These are phyloP conservation scores for Viola pubescens DNA, from an alignment of 441 rosid genomes.

Conservation along the genomic window DNA sequence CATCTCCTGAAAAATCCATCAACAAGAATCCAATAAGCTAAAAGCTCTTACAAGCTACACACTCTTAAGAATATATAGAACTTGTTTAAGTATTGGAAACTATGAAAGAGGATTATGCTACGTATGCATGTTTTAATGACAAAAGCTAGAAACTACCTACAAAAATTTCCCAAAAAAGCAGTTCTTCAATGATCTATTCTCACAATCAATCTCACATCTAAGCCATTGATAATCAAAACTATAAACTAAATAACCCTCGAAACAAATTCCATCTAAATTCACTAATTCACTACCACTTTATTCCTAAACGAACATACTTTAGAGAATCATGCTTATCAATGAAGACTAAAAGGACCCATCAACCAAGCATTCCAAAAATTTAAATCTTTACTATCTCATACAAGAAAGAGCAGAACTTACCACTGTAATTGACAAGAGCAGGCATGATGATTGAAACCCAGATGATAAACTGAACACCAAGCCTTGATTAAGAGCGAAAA, in stretches of 20 bases:
- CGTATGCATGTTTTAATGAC: neutral
- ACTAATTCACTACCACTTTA: neutral
- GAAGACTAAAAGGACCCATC: neutral
- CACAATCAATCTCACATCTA: neutral
- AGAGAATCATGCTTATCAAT: neutral
- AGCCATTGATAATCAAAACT: neutral
- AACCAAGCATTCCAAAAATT: neutral
- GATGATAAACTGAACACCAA: conserved; percentile 16
- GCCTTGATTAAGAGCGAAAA: conserved; percentile 17
- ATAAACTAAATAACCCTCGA: neutral
- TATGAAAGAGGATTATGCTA: neutral
- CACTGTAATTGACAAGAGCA: conserved; percentile 52
- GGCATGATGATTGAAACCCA: conserved; percentile 40
- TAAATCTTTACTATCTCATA: neutral
- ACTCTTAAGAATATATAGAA: neutral
- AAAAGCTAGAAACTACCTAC: neutral
- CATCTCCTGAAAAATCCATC: conserved; percentile 43
- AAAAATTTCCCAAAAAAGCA: neutral
- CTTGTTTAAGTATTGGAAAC: neutral
- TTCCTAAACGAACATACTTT: neutral
- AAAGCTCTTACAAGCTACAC: neutral
- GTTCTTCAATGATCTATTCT: neutral
- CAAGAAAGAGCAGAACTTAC: conserved; percentile 24
- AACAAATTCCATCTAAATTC: neutral
- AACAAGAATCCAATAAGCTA: conserved; percentile 20